These are phyloP conservation scores for Batkoa obscura DNA, from an alignment of 371 early-diverging fungal genomes.

Conservation along the genomic window DNA sequence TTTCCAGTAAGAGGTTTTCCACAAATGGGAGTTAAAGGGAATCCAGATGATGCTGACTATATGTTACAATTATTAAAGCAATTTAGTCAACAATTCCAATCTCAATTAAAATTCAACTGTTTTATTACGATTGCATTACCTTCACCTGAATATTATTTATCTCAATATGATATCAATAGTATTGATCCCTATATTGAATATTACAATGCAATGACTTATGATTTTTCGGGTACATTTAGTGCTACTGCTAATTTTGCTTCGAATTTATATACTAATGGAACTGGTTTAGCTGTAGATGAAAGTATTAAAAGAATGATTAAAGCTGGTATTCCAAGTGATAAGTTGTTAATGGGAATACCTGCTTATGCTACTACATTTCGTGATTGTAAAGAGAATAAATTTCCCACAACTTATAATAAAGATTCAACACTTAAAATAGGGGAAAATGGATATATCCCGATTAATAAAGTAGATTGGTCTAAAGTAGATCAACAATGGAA, in stretches of 20 bases:
- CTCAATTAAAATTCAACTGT: neutral
- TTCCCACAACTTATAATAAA: conserved; percentile 1
- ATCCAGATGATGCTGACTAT: conserved; percentile 2
- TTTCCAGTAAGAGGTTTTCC: conserved; percentile 3
- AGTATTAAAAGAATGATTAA: neutral
- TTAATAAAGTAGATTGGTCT: neutral
- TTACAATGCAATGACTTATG: conserved; percentile 6
- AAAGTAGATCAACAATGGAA: neutral
- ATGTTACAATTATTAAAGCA: neutral
- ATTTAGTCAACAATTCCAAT: neutral
- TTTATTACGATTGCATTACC: conserved; percentile 1
- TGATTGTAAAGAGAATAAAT: conserved; percentile 3
- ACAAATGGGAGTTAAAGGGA: neutral
- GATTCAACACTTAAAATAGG: neutral
- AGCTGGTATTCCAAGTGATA: neutral
- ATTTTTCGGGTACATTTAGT: neutral
- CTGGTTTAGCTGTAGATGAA: neutral
- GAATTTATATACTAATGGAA: neutral
- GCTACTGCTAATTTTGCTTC: conserved; percentile 1
- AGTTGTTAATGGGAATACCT: conserved; percentile 1
- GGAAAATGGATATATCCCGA: neutral
- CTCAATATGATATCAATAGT: neutral
- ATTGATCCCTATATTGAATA: neutral
- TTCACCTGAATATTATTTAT: neutral
- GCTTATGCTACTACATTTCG: neutral